Evolutionary conservation across 345 rosid species (phyloP).

Genomic region (Boechera retrofracta): DNA sequence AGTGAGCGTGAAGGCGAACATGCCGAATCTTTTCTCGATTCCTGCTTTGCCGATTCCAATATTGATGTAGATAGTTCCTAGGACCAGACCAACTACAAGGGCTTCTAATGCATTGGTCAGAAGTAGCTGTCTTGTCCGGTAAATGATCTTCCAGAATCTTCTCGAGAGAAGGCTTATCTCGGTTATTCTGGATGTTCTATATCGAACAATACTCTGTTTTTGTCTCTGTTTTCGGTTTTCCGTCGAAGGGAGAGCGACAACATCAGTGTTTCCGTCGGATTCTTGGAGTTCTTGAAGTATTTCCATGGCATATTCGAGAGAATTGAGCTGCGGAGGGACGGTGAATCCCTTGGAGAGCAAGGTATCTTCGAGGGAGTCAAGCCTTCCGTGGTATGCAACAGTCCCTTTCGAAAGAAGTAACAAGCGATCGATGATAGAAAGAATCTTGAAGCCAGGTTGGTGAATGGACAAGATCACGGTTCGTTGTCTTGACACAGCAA

Average conservation of each 20-base stretch:
- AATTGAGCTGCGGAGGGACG: conserved; percentile 84
- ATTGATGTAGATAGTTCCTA: conserved; percentile 87
- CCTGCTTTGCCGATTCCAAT: conserved; percentile 75
- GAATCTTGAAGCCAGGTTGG: conserved; percentile 93
- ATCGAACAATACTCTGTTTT: conserved; percentile 37
- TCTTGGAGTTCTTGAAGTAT: conserved; percentile 62
- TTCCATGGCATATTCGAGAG: conserved; percentile 92
- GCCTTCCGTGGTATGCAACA: conserved; percentile 74
- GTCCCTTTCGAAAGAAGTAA: conserved; percentile 74
- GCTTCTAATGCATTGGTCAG: conserved; percentile 82
- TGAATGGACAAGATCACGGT: conserved; percentile 90
- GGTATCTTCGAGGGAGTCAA: conserved; percentile 60
- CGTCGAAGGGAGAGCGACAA: conserved; percentile 13
- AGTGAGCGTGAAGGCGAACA: conserved; percentile 93
- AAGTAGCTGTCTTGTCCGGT: conserved; percentile 84
- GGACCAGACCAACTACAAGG: conserved; percentile 85
- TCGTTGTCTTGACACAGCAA: conserved; percentile 66
- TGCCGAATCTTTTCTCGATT: conserved; percentile 79
- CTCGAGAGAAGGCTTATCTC: conserved; percentile 61
- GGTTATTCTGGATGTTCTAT: conserved; percentile 63
- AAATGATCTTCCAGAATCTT: conserved; percentile 84
- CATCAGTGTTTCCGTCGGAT: conserved; percentile 38
- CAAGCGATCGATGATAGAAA: conserved; percentile 66
- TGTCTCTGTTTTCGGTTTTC: conserved; percentile 6
- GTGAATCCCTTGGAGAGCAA: conserved; percentile 67